Evolutionary conservation across 345 rosid genomes (phyloP).

Genomic region (Ricinus communis): DNA sequence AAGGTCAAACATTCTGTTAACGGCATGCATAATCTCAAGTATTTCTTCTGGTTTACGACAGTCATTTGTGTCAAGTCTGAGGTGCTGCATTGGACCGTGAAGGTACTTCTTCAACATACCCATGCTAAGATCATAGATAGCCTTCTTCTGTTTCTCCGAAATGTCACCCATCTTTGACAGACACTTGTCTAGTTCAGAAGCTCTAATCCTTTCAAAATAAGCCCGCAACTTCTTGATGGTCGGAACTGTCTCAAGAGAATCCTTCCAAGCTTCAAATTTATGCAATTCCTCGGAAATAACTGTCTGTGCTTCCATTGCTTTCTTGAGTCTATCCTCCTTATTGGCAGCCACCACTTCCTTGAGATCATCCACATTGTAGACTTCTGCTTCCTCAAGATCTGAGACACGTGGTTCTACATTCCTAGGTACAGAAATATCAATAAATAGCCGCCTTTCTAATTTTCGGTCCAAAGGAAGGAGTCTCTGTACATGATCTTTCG

Average conservation of each 20-base stretch:
- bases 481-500: constrained; percentile 13
- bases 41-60: constrained; percentile 17
- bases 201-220: constrained; percentile 25
- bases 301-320: constrained; percentile 24
- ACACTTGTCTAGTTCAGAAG: constrained; percentile 25
- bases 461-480: constrained; percentile 11
- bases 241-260: constrained; percentile 28
- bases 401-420: constrained; percentile 24
- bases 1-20: constrained; percentile 26
- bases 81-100: constrained; percentile 33
- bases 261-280: constrained; percentile 31
- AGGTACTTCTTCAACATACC: constrained; percentile 29
- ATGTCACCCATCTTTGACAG: constrained; percentile 29
- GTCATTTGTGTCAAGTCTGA: constrained; percentile 24
- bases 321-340: constrained; percentile 27
- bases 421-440: constrained; percentile 31
- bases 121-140: constrained; percentile 23
- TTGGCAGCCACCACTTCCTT: constrained; percentile 28
- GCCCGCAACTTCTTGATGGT: constrained; percentile 26
- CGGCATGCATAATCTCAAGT: constrained; percentile 25
- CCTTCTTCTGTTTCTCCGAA: constrained; percentile 14
- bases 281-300: constrained; percentile 22
- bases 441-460: constrained; percentile 13
- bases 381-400: constrained; percentile 18
- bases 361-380: constrained; percentile 29